These are phyloP conservation scores for Myxozyma nipponensis DNA, from an alignment of 805 yeast species.

Conservation along the genomic window DNA sequence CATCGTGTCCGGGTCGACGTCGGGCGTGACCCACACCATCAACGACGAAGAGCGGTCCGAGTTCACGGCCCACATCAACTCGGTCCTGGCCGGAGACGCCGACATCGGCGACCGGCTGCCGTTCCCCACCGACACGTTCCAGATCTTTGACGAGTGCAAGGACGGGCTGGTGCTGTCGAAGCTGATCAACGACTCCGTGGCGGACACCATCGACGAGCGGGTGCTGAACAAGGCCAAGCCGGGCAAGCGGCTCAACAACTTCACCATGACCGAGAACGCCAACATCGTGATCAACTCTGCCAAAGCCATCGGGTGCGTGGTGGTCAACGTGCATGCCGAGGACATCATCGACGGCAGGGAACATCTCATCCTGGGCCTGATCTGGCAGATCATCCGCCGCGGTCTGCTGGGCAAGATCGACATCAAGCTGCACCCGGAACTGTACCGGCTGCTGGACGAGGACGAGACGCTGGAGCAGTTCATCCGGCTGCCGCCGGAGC, in stretches of 20 bases:
- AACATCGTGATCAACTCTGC: conserved; percentile 97
- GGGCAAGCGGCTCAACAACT: conserved; percentile 79
- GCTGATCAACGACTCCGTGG: conserved; percentile 94
- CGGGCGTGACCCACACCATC: conserved; percentile 93
- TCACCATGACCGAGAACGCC: conserved; percentile 95
- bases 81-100: conserved; percentile 82
- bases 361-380: conserved; percentile 88
- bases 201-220: conserved; percentile 97
- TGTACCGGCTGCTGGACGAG: conserved; percentile 88
- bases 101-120: conserved; percentile 84
- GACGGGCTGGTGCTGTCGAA: conserved; percentile 92
- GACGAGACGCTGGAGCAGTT: conserved; percentile 97
- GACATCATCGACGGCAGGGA: conserved; percentile 96
- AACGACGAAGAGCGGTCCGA: conserved; percentile 95
- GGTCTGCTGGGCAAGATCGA: conserved; percentile 93
- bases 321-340: conserved; percentile 95
- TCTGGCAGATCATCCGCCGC: conserved; percentile 97
- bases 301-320: conserved; percentile 97
- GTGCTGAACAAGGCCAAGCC: conserved; percentile 84
- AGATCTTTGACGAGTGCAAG: conserved; percentile 86
- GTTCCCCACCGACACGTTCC: conserved; percentile 89
- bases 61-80: conserved; percentile 92
- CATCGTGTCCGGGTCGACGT: conserved; percentile 76
- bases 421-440: conserved; percentile 92
- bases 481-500: conserved; percentile 94